phyloP scores from a whole-genome alignment of 2,329 filamentous ascomycete genomes.

The Cladobotryum protrusum region DNA sequence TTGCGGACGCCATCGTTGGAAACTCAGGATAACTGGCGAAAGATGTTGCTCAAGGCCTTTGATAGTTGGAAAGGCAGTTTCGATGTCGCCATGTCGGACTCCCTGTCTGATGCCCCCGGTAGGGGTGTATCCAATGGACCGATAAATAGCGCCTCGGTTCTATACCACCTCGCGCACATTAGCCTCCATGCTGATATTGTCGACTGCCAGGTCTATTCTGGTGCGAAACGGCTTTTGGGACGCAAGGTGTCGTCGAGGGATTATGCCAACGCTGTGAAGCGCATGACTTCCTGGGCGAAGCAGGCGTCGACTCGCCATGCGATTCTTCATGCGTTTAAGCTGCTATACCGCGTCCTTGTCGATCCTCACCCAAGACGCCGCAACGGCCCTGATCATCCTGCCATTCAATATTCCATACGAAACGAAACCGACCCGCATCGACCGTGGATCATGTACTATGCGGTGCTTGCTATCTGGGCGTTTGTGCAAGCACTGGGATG shows the following conservation, averaged over 20 bases:
- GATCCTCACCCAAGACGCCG: slow-evolving; percentile 34
- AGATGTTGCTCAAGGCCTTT: slow-evolving; percentile 69
- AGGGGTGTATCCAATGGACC: slow-evolving; percentile 49
- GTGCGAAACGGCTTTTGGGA: slow-evolving; percentile 69
- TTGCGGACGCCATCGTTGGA: slow-evolving; percentile 56
- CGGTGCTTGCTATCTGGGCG: slow-evolving; percentile 77
- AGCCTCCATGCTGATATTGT: slow-evolving; percentile 83
- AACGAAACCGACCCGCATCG: slow-evolving; percentile 77
- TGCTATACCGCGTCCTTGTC: slow-evolving; percentile 70
- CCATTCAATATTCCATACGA: slow-evolving; percentile 60
- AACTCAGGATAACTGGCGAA: slow-evolving; percentile 68
- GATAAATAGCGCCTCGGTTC: slow-evolving; percentile 71
- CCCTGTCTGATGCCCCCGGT: slow-evolving; percentile 27
- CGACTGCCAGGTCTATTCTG: slow-evolving; percentile 84
- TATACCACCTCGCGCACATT: slow-evolving; percentile 85
- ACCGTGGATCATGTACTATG: slow-evolving; percentile 88
- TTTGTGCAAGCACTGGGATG: slow-evolving; percentile 74
- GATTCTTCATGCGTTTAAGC: slow-evolving; percentile 76
- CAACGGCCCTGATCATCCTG: slow-evolving; percentile 16
- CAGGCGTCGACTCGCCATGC: slow-evolving; percentile 71
- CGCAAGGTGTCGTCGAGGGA: slow-evolving; percentile 72
- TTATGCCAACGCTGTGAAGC: slow-evolving; percentile 62
- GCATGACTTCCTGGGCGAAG: slow-evolving; percentile 76
- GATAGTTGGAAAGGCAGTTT: slow-evolving; percentile 85
- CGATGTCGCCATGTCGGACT: slow-evolving; percentile 55